Conservation (phyloP, 2,329 filamentous ascomycete species). For the Calonectria multiphialidica region DNA sequence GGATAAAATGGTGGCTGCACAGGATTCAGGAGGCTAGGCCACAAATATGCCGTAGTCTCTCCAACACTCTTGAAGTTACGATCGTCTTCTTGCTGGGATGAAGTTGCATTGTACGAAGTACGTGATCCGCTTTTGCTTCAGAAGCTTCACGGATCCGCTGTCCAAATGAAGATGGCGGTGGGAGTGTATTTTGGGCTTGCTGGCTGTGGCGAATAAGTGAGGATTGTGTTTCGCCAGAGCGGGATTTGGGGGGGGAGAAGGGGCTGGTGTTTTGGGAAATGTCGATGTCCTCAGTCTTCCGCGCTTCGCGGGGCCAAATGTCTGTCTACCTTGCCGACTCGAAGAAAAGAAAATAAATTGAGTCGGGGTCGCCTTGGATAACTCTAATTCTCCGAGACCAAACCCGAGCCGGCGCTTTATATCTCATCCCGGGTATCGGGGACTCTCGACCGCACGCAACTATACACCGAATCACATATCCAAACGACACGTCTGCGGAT, state of each 20-base stretch:
- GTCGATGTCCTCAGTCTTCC: constrained; percentile 29
- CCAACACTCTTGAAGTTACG: constrained; percentile 39
- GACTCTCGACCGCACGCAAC: constrained; percentile 34
- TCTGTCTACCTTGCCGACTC: constrained; percentile 31
- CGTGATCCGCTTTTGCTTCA: constrained; percentile 15
- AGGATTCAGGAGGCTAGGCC: constrained; percentile 13
- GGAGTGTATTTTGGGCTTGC: constrained; percentile 12
- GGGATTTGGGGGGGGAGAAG: not conserved
- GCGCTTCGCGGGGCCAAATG: constrained; percentile 24
- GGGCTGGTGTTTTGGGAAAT: constrained; percentile 7
- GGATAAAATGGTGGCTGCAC: constrained; percentile 32
- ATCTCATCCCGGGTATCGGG: constrained; percentile 39
- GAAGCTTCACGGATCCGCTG: constrained; percentile 32
- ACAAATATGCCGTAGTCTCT: constrained; percentile 23
- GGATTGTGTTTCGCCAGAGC: constrained; percentile 1
- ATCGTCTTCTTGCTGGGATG: constrained; percentile 37
- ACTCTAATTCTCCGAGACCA: constrained; percentile 29
- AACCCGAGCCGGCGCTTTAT: constrained; percentile 40
- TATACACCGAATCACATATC: constrained; percentile 34
- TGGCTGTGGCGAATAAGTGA: constrained; percentile 9
- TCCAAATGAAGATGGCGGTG: constrained; percentile 9
- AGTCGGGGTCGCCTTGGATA: constrained; percentile 31
- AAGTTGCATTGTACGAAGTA: constrained; percentile 27
- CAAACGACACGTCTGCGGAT: constrained; percentile 42
- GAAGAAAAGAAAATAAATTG: constrained; percentile 28